phyloP scores from a whole-genome alignment of 202 grass and related monocot species.

The Bolboschoenoplectus hybrid region DNA sequence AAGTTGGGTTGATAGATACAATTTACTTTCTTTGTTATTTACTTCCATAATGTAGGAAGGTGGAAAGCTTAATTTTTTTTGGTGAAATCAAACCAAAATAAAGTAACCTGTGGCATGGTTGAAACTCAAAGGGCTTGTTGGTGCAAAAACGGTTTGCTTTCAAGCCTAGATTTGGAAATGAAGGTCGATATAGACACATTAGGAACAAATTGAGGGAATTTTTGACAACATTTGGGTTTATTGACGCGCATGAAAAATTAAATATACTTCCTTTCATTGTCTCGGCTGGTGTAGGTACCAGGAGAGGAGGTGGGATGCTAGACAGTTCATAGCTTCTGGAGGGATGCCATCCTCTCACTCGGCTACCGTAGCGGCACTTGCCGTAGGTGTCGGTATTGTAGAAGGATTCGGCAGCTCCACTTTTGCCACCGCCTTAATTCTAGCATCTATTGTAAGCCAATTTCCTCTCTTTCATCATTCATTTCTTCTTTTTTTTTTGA shows the following conservation, averaged over 20 bases:
- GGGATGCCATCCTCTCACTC: slow-evolving; percentile 97
- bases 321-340: slow-evolving; percentile 79
- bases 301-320: slow-evolving; percentile 82
- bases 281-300: slow-evolving; percentile 60
- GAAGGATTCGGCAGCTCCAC: slow-evolving; percentile 68
- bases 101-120: neutral
- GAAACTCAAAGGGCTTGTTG: neutral
- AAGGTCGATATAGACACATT: neutral
- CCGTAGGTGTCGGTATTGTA: slow-evolving; percentile 73
- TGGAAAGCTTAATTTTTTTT: neutral
- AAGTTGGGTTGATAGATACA: neutral
- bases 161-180: neutral
- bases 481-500: slow-evolving; percentile 19
- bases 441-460: slow-evolving; percentile 67
- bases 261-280: neutral
- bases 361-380: slow-evolving; percentile 89
- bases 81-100: neutral
- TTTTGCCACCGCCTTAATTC: slow-evolving; percentile 68
- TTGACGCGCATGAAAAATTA: neutral
- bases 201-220: neutral
- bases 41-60: neutral
- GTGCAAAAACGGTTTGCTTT: neutral
- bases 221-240: neutral
- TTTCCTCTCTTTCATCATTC: slow-evolving; percentile 16
- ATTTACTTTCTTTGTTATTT: neutral